Evolutionary conservation across 139 green algal species (phyloP).

Genomic region (Chlorella sp.): DNA sequence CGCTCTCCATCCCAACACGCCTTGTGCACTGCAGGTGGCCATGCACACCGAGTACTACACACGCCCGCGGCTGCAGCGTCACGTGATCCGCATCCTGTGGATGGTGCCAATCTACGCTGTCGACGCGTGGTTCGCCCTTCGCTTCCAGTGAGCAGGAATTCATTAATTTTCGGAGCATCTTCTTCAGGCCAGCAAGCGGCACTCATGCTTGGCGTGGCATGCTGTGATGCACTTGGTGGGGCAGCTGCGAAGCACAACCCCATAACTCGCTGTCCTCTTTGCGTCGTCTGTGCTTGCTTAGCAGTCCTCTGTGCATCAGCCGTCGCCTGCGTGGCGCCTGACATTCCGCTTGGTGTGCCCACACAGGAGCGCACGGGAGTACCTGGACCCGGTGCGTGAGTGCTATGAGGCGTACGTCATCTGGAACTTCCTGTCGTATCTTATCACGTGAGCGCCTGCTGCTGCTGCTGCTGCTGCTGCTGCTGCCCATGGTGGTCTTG

Average conservation of each 20-base stretch:
- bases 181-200: too few species aligned
- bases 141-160: slow-evolving; percentile 51
- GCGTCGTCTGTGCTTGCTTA: too few species aligned
- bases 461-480: not conserved
- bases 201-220: too few species aligned
- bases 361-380: slow-evolving; percentile 42
- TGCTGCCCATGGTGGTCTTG: too few species aligned
- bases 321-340: too few species aligned
- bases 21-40: slow-evolving; percentile 52
- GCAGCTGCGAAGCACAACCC: too few species aligned
- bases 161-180: too few species aligned
- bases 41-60: slow-evolving; percentile 95
- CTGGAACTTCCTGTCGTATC: slow-evolving; percentile 92
- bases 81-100: slow-evolving; percentile 86
- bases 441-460: slow-evolving; percentile 56
- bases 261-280: too few species aligned
- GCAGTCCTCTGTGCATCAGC: too few species aligned
- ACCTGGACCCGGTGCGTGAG: slow-evolving; percentile 80
- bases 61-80: slow-evolving; percentile 76
- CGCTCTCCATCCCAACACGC: too few species aligned
- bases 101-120: slow-evolving; percentile 79
- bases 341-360: too few species aligned
- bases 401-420: slow-evolving; percentile 94
- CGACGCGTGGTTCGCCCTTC: slow-evolving; percentile 78
- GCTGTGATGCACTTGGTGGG: too few species aligned